Base-by-base conservation (phyloP, 129 eudicot genomes). In the Saussurea involucrata region DNA sequence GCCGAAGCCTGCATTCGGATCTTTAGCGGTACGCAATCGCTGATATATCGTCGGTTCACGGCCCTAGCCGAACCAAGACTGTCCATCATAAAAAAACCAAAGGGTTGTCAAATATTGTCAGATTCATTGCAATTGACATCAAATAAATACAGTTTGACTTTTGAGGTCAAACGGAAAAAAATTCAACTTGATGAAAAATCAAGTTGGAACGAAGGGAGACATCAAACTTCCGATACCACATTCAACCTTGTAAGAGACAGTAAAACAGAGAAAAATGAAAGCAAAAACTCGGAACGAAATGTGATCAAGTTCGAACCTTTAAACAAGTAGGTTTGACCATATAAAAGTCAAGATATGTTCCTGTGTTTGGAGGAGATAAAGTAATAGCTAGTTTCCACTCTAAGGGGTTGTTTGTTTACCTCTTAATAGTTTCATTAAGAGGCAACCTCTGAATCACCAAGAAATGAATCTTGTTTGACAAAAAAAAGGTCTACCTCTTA, bases 1-100 rank as follows among this genome's bases (percentile, higher is more conserved):
- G 98, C 98, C 21, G 98, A 90, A 71, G 98, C 98, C 77, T 93
- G 95, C 97, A 93, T 90, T 18, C 98, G 91, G 71, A 87, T 88
- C 82, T 82, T 93, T 61, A 89, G 83, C 15, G 98, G 98, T 29
- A 93, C 98, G 55, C 97, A 93, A 69, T 93, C 98, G 61, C 98
- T 93, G 69, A 93, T 93, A 80, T 93, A 93, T 22, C 98, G 91
- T 66, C 98, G 86, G 71, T 90, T 93, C 22, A 93, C 98, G 1
- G 98, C 95, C 83, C 98, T 87, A 61, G 98, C 98, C 22, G 95
- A 93, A 18, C 98, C 98, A 55, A 93, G 89, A 67, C 98, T 93
- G 88, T 78, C 72, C 69, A 58, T 79, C 0, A 25, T 53, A n/a
- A 36, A 24, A 36, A 44, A 33, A n/a, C n/a, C 0, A 12, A 66